Conservation (phyloP, 345 rosid genomes). For the Cardamine chenopodiifolia region DNA sequence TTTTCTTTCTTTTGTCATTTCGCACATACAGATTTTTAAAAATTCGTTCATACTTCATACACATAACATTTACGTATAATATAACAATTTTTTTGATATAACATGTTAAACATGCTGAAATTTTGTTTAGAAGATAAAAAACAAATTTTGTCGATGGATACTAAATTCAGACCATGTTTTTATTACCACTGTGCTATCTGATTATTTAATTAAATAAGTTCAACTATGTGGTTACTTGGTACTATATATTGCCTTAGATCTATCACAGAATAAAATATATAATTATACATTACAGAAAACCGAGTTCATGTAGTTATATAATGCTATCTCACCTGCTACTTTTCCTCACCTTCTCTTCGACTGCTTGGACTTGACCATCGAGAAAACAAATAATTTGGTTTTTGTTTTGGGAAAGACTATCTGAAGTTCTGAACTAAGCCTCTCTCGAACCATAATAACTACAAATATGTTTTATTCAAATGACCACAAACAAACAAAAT, state of each 20-base stretch:
- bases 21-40: neutral
- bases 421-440: constrained; percentile 10
- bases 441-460: neutral
- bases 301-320: constrained; percentile 12
- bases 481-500: constrained; percentile 12
- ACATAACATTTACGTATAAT: neutral
- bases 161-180: neutral
- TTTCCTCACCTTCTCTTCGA: constrained; percentile 29
- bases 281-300: neutral
- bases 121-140: neutral
- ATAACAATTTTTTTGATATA: neutral
- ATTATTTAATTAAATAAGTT: neutral
- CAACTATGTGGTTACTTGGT: neutral
- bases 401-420: constrained; percentile 15
- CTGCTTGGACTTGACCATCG: constrained; percentile 31
- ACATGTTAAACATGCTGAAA: neutral
- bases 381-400: constrained; percentile 24
- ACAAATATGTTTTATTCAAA: neutral
- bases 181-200: neutral
- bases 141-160: neutral
- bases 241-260: neutral
- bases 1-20: neutral
- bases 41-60: neutral
- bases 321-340: constrained; percentile 22
- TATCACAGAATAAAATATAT: neutral